Evolutionary conservation across 441 rosid species (phyloP).

Genomic region (Populus hybrid): DNA sequence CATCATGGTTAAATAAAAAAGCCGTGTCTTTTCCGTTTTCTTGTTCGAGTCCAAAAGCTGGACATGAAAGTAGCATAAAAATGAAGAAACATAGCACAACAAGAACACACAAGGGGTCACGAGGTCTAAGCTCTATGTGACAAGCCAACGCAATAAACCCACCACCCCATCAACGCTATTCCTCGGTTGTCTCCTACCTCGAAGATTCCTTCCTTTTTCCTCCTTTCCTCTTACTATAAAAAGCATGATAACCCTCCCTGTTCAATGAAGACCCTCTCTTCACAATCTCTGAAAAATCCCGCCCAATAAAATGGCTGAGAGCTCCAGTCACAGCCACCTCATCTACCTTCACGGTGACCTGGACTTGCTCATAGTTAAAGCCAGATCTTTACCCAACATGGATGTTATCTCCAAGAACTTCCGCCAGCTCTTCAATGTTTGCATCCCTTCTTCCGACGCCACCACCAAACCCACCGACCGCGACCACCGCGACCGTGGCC

Average conservation of each 20-base stretch:
- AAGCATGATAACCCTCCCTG: not conserved
- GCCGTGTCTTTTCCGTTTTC: not conserved
- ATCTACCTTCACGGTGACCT: constrained; percentile 55
- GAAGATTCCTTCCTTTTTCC: not conserved
- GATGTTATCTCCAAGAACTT: not conserved
- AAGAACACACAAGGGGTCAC: not conserved
- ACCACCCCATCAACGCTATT: not conserved
- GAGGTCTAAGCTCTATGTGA: not conserved
- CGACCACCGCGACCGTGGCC: constrained; percentile 4
- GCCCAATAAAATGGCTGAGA: constrained; percentile 11
- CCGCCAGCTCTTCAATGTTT: constrained; percentile 14
- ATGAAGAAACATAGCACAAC: not conserved
- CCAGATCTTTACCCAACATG: not conserved
- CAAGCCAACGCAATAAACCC: not conserved
- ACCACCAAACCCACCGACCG: not conserved
- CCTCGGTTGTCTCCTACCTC: not conserved
- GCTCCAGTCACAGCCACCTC: not conserved
- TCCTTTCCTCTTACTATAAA: not conserved
- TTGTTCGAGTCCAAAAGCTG: not conserved
- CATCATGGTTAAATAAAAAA: not conserved
- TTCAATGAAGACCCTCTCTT: not conserved
- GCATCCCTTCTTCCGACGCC: constrained; percentile 21
- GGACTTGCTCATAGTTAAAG: not conserved
- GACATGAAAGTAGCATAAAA: not conserved
- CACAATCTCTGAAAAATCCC: not conserved